phyloP scores from a whole-genome alignment of 768 basidiomycete genomes.

The Lanmaoa rubissima region DNA sequence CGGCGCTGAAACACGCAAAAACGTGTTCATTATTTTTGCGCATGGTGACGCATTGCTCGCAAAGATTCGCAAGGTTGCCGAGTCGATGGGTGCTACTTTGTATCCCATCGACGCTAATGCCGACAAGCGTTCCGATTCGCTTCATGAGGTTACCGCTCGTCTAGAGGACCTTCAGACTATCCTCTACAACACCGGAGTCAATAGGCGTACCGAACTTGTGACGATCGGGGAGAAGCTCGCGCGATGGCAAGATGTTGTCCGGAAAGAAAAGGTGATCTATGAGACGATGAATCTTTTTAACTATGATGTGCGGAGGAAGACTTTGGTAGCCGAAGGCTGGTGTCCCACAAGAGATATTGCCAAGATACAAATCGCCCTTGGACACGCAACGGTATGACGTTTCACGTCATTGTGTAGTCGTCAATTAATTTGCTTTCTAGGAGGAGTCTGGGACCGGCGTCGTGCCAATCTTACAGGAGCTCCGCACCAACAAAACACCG shows the following conservation, averaged over 20 bases:
- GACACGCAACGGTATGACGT: conserved; percentile 75
- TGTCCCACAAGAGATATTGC: conserved; percentile 91
- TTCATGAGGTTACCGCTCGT: conserved; percentile 83
- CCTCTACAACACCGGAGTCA: conserved; percentile 84
- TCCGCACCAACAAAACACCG: conserved; percentile 86
- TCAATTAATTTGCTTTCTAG: conserved; percentile 21
- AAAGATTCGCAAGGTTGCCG: conserved; percentile 97
- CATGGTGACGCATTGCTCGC: conserved; percentile 89
- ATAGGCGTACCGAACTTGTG: conserved; percentile 76
- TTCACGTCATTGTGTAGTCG: neutral
- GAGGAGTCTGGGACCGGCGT: conserved; percentile 93
- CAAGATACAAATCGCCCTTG: conserved; percentile 79
- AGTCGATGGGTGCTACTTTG: conserved; percentile 97
- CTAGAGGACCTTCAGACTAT: conserved; percentile 90
- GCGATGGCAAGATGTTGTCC: conserved; percentile 91
- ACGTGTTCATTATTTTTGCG: conserved; percentile 99
- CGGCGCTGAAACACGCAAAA: conserved; percentile 85
- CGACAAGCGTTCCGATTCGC: conserved; percentile 86
- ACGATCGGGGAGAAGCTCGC: conserved; percentile 82
- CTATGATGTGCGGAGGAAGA: conserved; percentile 92
- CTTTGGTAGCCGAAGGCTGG: conserved; percentile 97
- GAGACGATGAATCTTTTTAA: conserved; percentile 95
- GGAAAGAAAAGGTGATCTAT: conserved; percentile 94
- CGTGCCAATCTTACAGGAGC: conserved; percentile 88
- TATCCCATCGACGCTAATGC: conserved; percentile 95